Evolutionary conservation across 371 early-diverging fungal genomes (phyloP), one percentile per base, ranked within the genome.

Genomic region (Mucor plumbeus): DNA sequence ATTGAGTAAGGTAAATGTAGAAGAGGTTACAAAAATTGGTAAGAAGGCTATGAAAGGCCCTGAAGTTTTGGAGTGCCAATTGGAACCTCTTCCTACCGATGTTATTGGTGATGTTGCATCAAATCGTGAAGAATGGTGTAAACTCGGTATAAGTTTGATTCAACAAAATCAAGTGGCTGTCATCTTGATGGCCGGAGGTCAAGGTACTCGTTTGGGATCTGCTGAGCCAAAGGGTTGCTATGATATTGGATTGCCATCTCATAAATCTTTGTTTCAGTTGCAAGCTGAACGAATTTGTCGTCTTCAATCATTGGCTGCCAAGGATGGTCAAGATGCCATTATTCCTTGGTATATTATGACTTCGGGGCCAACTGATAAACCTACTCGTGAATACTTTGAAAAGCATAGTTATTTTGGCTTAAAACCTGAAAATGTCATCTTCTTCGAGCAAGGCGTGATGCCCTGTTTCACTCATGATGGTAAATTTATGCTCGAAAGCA

Each of bases 311-410:
- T 55, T 92, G 17, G 87, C 85, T 7, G 64, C 47, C 48, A 70
- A 71, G 47, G 68, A 74, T 5, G 48, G 48, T 5, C 21, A 50
- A 10, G 48, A 59, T 8, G 82, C 85, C n/a, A 73, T 87, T 33
- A 85, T 93, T 43, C 90, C 91, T 34, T 93, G 92, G 91, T 91
- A 90, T 68, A 88, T 94, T 47, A 94, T 93, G 94, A 91, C 92
- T 44, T 89, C 90, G 8, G 93, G 89, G 5, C 90, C 94, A 13
- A 94, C 94, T 5, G 78, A 86, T 54, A 60, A 63, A 2, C 84
- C 86, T 7, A 91, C 94, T 17, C 88, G 85, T 43, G 63, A 63
- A 0, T 92, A 85, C 71, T 91, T 94, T 75, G 72, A 81, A 63
- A 60, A 84, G 40, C 65, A 92, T 72, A 71, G 79, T 34, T 92